Percentiles rank a stretch among this genome's conserved stretches.
Conservation (phyloP, 192 early-diverging fungal genomes). For the Phlyctochytrium planicorne region DNA sequence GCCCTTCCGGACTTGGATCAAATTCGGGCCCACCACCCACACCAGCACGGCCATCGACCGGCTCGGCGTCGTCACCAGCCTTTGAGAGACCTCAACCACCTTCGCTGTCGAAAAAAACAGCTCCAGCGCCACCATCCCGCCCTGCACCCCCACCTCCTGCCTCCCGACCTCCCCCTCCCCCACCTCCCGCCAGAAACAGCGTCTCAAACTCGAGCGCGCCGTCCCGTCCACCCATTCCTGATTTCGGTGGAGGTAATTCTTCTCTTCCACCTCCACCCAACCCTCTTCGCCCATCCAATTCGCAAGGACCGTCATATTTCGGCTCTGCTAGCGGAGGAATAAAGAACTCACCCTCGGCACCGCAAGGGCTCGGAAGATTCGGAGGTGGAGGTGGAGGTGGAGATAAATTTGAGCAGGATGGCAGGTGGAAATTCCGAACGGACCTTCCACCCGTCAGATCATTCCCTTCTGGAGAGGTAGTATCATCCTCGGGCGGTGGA, state of each 20-base stretch:
- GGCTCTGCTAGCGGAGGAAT: too few species aligned
- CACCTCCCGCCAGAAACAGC: slow-evolving; percentile 21
- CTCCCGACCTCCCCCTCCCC: slow-evolving; percentile 6
- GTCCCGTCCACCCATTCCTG: slow-evolving; percentile 14
- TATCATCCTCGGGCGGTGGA: background rate
- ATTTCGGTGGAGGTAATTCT: background rate
- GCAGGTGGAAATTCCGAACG: slow-evolving; percentile 44
- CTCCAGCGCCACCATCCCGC: slow-evolving; percentile 9
- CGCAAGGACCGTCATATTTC: background rate
- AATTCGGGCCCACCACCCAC: slow-evolving; percentile 1
- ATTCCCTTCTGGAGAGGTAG: slow-evolving; percentile 34
- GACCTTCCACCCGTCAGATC: slow-evolving; percentile 49
- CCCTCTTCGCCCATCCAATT: background rate
- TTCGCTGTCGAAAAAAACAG: background rate
- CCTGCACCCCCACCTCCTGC: slow-evolving; percentile 28
- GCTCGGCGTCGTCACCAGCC: background rate
- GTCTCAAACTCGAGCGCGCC: slow-evolving; percentile 4
- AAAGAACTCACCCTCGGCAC: slow-evolving; percentile 13
- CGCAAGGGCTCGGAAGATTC: slow-evolving; percentile 9
- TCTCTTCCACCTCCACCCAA: too few species aligned
- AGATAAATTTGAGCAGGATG: slow-evolving; percentile 24
- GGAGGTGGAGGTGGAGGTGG: slow-evolving; percentile 13
- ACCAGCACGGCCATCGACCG: slow-evolving; percentile 16
- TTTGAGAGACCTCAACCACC: slow-evolving; percentile 12
- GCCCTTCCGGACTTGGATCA: slow-evolving; percentile 6